Evolutionary conservation across 2,329 filamentous ascomycete genomes (phyloP), one percentile per base, ranked within the genome.

Genomic region (Chlorencoelia australis): DNA sequence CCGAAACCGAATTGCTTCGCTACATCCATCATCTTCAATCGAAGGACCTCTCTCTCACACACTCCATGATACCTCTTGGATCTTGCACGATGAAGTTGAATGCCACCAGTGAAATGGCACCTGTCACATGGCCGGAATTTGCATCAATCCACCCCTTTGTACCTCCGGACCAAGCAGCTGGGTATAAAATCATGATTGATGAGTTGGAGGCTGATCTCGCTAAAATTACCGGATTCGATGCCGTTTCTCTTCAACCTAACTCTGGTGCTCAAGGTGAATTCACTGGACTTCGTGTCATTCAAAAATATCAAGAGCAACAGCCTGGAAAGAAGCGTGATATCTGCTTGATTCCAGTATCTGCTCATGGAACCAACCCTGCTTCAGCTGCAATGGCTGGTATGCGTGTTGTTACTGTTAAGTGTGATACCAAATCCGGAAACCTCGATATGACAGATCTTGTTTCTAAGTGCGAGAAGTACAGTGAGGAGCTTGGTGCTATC

Each of bases 1-100:
- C 87, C 2, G 89, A 96, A 64, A 95, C 89, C 0, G 86, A 95
- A 61, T 73, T 96, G 51, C 68, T 96, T 33, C 81, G 89, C 28
- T 96, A 96, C 63, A 94, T 96, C 51, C 72, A 89, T 56, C 85
- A 94, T 57, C 69, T 96, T 4, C 82, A 94, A 58, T 94, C 87
- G 33, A 95, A 94, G 66, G 89, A 96, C 57, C 66, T 96, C 10
- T 95, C 89, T 2, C 70, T 95, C 4, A 84, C 88, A 2, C 89
- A 96, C 64, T 95, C 88, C 11, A 96, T 96, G 89, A 96, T 96
- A 43, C 87, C 89, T 2, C 73, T 96, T 1, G 89, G 89, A 14
- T 95, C 89, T 1, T 96, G 89, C 68, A 96, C 89, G 10, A 96
- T 96, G 89, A 96, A 96, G 69, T 76, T 95, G 35, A 95, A 95